Evolutionary conservation across 306 rosid species (phyloP), one percentile per base, ranked within the genome.

Genomic region (Rosa chinensis): DNA sequence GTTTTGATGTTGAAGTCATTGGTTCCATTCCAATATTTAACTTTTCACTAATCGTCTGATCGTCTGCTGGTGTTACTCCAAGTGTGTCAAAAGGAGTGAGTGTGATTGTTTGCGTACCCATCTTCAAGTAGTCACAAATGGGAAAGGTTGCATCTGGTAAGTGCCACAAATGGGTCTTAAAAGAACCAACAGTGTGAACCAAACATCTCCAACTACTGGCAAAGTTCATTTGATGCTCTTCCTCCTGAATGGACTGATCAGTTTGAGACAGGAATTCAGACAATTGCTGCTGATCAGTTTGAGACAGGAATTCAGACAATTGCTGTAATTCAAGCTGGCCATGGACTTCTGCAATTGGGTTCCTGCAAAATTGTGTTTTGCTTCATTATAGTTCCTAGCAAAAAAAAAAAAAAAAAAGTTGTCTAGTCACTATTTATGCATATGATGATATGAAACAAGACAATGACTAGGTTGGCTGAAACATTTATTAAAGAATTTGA

Each of bases 71-170:
- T 32, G 37, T 32, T 32, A 2, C 37, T 32, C 37, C 37, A 32
- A 32, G 3, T 32, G 37, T 32, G 3, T 32, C 37, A 32, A 32
- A 32, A 32, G 37, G 37, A 32, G 37, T 32, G 37, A 32, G 37
- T 32, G 37, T 32, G 37, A 32, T 32, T 32, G 37, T 32, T 32
- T 32, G 37, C 2, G 2, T 32, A 32, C 37, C 37, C 37, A 32
- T 32, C 3, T 32, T 32, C 3, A 0, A 32, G 37, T 32, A 32
- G 37, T 32, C 37, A 32, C 37, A 32, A 32, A 32, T 93, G 99
- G 99, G 99, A 67, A 96, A 96, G 84, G 99, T 96, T 85, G 99
- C 99, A 77, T 96, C 99, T 81, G 99, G 93, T 93, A 93, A 96
- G 92, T 96, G 99, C 78, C 99, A 96, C 86, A 96, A 96, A 86